phyloP scores from a whole-genome alignment of 441 rosid genomes.

The Erysimum pusillum region DNA sequence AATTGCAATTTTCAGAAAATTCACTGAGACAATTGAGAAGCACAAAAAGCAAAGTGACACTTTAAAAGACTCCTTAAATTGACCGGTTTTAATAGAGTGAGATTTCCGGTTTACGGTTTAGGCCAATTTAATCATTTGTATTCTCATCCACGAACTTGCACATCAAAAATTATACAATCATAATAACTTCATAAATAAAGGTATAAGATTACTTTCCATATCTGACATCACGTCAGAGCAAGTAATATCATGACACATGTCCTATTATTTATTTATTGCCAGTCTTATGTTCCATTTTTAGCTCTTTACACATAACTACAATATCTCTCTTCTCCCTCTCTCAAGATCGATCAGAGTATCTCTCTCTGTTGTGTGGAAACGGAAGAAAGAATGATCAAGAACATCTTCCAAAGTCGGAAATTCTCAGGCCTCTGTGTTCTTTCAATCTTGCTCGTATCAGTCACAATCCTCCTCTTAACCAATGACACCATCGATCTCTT shows the following conservation, averaged over 20 bases:
- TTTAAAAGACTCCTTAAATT: no score
- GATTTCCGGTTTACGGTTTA: no score
- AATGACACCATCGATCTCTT: constrained; percentile 45
- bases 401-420: constrained; percentile 45
- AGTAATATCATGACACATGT: constrained; percentile 27
- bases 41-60: background rate
- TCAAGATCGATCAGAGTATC: constrained; percentile 38
- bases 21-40: background rate
- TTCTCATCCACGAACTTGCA: constrained; percentile 35
- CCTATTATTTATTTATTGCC: background rate
- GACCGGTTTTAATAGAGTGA: no score
- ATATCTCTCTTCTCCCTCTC: background rate
- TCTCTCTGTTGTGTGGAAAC: constrained; percentile 26
- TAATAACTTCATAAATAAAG: constrained; percentile 13
- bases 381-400: constrained; percentile 34
- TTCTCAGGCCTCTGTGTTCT: constrained; percentile 49
- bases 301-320: constrained; percentile 22
- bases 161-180: constrained; percentile 32
- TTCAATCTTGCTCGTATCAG: constrained; percentile 51
- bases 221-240: constrained; percentile 17
- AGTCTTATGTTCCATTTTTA: constrained; percentile 25
- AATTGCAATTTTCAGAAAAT: background rate
- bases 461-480: constrained; percentile 50
- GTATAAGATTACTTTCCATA: constrained; percentile 30
- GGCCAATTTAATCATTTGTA: background rate